Conservation (phyloP, 345 rosid genomes). For the Corchorus olitorius region DNA sequence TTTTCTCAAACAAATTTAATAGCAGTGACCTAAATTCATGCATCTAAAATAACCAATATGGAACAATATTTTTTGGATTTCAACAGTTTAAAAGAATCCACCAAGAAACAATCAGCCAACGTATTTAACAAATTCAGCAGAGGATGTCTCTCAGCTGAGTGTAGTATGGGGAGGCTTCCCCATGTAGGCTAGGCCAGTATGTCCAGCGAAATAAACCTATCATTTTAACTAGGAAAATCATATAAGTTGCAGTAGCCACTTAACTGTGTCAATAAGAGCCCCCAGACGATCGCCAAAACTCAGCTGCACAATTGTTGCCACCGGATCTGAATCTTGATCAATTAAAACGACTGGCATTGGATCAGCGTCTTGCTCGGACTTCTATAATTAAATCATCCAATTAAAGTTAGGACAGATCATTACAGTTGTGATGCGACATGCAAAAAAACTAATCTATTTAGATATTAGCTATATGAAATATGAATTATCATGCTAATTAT, state of each 20-base stretch:
- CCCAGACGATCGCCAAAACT: slow-evolving; percentile 99
- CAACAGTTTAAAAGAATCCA: not conserved
- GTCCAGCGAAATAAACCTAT: not conserved
- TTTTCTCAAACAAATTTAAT: slow-evolving; percentile 1
- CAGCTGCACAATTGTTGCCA: slow-evolving; percentile 80
- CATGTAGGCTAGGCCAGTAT: not conserved
- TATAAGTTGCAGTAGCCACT: slow-evolving; percentile 3
- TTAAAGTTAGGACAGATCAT: slow-evolving; percentile 7
- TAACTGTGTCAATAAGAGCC: slow-evolving; percentile 90
- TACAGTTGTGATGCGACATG: not conserved
- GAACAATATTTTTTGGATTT: not conserved
- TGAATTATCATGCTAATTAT: not conserved
- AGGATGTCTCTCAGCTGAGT: not conserved
- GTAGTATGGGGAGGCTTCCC: not conserved
- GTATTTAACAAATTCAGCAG: not conserved
- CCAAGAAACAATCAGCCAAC: not conserved
- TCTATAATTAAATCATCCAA: slow-evolving; percentile 45
- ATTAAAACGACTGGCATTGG: slow-evolving; percentile 80
- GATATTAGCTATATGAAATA: not conserved
- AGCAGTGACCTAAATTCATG: slow-evolving; percentile 2
- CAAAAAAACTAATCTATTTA: not conserved
- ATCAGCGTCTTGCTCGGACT: slow-evolving; percentile 52
- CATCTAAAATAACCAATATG: not conserved
- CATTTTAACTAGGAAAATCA: not conserved
- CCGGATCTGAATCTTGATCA: slow-evolving; percentile 87